A percentile compares a stretch with the other conserved stretches of the same genome.
These are phyloP conservation scores for Thalassiosira profunda DNA, from an alignment of 108 stramenopile species.

Conservation along the genomic window DNA sequence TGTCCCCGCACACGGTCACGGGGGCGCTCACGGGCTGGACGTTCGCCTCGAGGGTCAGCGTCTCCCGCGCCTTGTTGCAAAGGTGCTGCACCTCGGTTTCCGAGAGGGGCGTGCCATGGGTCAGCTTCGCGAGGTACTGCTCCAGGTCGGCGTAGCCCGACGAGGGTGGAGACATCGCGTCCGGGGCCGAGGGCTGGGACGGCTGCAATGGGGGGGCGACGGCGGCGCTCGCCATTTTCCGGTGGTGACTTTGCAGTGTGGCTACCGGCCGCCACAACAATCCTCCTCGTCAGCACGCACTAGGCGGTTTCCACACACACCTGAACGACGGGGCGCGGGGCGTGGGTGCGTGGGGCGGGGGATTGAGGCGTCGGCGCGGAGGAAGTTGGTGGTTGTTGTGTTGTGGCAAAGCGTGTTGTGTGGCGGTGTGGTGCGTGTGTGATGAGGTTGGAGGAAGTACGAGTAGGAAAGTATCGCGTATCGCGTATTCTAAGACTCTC, in stretches of 20 bases:
- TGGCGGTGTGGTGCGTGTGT: not conserved
- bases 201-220: no score
- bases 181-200: not conserved
- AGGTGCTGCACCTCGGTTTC: conserved; percentile 88
- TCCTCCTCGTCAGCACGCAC: no score
- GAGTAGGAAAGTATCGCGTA: not conserved
- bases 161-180: conserved; percentile 8
- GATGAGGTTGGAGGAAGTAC: not conserved
- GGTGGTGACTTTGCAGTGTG: no score
- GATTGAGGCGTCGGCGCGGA: no score
- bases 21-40: conserved; percentile 93
- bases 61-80: conserved; percentile 86
- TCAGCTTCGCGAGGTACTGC: conserved; percentile 85
- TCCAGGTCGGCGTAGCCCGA: conserved; percentile 71
- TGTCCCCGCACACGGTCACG: conserved; percentile 94
- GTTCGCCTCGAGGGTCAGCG: conserved; percentile 85
- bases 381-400: not conserved
- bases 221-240: no score
- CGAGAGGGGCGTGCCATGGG: conserved; percentile 82
- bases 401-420: not conserved
- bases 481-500: not conserved
- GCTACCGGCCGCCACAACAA: no score
- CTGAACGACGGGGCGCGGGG: no score
- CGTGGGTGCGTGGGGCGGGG: no score
- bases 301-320: no score